Base-by-base conservation (phyloP, 108 stramenopile genomes). In the Skeletonema marinoi region DNA sequence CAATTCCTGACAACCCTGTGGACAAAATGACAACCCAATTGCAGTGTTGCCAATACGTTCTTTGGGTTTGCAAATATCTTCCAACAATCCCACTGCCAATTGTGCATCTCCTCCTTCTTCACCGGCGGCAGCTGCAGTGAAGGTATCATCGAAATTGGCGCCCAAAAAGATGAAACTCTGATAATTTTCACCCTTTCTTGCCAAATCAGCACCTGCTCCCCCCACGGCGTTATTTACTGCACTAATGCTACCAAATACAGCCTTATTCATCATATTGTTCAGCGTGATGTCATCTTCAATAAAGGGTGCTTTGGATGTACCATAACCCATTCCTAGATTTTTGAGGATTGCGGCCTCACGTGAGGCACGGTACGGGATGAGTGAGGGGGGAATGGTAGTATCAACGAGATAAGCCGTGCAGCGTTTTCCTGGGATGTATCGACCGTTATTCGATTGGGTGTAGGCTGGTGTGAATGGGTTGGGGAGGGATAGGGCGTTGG, bases 261-360 rank as follows among this genome's bases (percentile, higher is more conserved):
- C 83, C 80, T 91, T 94, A 66, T 94, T 90, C 75, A 92, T 82
- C 29, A 91, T 80, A 66, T 94, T 94, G 72, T 94, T 94, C 35
- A 94, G 72, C 69, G 89, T 94, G 59, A 92, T 21, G 0, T 71
- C 77, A 65, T 94, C 93, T 25, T 82, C 78, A 56, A 88, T 54
- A 48, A 85, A 75, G 10, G 81, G 87, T 41, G 71, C 70, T 67
- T 94, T 94, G 61, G 82, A 56, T 6, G 91, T 94, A 8, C 93
- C 91, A 1, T 60, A 78, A 2, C 93, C 91, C 61, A 73, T 85
- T n/a, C 90, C 93, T 8, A 95, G 78, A 7, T 78, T 78, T 46
- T 75, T 71, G 3, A 95, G 77, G 54, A 90, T 81, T 19, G 85
- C 42, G 13, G 74, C 69, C 84, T 92, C 87, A 33, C 78, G 78